Conservation (phyloP, 805 yeast genomes). For the Sporopachydermia quercuum region DNA sequence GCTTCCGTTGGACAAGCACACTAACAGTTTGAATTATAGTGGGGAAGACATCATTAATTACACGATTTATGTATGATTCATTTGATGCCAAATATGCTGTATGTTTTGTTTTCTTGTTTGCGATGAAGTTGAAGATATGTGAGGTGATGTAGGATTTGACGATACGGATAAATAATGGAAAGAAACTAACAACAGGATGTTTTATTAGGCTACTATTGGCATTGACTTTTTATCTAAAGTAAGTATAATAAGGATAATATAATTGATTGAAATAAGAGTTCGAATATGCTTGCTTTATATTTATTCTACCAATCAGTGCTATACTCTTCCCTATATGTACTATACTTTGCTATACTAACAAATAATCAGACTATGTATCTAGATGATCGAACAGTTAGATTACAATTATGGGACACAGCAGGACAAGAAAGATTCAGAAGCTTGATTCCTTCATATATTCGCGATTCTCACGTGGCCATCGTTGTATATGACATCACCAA, state of each 20-base stretch:
- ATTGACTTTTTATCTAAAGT: slow-evolving; percentile 81
- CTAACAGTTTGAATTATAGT: slow-evolving; percentile 26
- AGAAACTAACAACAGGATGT: background rate
- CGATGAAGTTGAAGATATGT: too few species aligned
- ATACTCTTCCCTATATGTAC: too few species aligned
- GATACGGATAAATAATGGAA: background rate
- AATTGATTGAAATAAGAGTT: too few species aligned
- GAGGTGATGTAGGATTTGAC: too few species aligned
- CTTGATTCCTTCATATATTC: slow-evolving; percentile 84
- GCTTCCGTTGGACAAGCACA: too few species aligned
- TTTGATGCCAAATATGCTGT: slow-evolving; percentile 85
- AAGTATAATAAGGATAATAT: too few species aligned
- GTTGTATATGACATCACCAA: slow-evolving; percentile 87
- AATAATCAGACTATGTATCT: slow-evolving; percentile 59
- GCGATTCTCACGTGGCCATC: slow-evolving; percentile 96
- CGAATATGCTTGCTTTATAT: too few species aligned
- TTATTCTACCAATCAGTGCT: too few species aligned
- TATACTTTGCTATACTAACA: background rate
- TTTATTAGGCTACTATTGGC: slow-evolving; percentile 73
- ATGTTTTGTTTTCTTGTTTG: too few species aligned
- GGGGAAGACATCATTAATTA: slow-evolving; percentile 89
- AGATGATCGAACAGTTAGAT: slow-evolving; percentile 87
- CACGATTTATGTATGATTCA: slow-evolving; percentile 96
- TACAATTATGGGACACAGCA: slow-evolving; percentile 96
- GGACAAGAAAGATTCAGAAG: slow-evolving; percentile 95